Evolutionary conservation across 2,329 filamentous ascomycete species (phyloP).

Genomic region (Trichoderma sp.): DNA sequence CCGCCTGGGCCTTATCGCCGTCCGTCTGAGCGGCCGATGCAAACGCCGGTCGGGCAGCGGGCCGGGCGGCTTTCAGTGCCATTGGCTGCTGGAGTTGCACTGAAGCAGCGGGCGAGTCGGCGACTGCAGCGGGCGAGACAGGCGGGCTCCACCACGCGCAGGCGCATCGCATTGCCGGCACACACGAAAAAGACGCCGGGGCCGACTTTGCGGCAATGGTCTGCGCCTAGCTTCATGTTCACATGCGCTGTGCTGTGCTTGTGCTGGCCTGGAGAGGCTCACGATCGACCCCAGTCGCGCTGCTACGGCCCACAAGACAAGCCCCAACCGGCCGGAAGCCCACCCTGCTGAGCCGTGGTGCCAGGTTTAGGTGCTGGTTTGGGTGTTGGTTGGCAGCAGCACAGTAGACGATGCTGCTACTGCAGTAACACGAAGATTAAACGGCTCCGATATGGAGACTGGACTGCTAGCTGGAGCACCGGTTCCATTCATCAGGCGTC

Average conservation of each 20-base stretch:
- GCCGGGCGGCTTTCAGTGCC: slow-evolving; percentile 7
- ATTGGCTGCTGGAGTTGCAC: slow-evolving; percentile 9
- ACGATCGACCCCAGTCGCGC: neutral
- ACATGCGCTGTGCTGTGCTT: neutral
- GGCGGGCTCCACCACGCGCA: slow-evolving; percentile 2
- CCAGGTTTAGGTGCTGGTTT: neutral
- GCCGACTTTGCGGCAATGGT: neutral
- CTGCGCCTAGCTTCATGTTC: neutral
- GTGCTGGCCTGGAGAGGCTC: neutral
- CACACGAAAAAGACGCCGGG: neutral
- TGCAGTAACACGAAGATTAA: neutral
- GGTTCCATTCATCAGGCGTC: neutral
- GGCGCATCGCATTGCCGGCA: slow-evolving; percentile 8
- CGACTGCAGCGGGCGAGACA: neutral
- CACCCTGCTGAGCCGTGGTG: neutral
- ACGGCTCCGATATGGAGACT: neutral
- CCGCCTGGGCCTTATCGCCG: slow-evolving; percentile 20
- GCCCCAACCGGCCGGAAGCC: slow-evolving; percentile 6
- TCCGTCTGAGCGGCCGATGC: slow-evolving; percentile 17
- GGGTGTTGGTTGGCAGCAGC: neutral
- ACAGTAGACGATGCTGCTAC: neutral
- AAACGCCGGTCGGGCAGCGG: slow-evolving; percentile 19
- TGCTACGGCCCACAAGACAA: neutral
- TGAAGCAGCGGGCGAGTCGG: slow-evolving; percentile 3
- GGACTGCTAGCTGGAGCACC: neutral